Conservation (phyloP, 2,329 filamentous ascomycete genomes). For the Aspergillus thermomutatus region DNA sequence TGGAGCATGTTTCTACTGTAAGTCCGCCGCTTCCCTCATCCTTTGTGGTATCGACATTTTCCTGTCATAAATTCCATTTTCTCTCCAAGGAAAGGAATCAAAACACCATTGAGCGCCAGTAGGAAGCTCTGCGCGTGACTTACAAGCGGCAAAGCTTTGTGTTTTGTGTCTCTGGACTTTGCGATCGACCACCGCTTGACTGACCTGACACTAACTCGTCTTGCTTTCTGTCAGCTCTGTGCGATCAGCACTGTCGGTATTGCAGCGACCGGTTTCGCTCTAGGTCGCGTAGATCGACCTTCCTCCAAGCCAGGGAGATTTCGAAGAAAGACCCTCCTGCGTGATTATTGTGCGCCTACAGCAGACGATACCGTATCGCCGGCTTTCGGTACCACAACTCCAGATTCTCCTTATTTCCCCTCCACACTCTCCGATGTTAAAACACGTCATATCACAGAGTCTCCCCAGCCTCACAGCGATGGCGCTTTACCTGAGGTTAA, state of each 20-base stretch:
- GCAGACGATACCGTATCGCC: conserved; percentile 12
- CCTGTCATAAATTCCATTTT: background rate
- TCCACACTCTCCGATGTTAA: conserved; percentile 11
- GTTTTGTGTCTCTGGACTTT: background rate
- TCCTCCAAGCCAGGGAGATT: conserved; percentile 26
- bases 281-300: conserved; percentile 50
- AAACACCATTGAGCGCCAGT: background rate
- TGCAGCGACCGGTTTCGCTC: conserved; percentile 56
- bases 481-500: conserved; percentile 6
- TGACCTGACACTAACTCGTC: background rate
- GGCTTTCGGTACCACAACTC: conserved; percentile 11
- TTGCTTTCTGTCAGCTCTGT: conserved; percentile 49
- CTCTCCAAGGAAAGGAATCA: background rate
- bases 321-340: conserved; percentile 24
- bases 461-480: conserved; percentile 13
- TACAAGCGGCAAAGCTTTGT: background rate
- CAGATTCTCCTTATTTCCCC: conserved; percentile 18
- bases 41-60: conserved; percentile 1
- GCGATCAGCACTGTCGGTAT: conserved; percentile 61
- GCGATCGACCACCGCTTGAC: background rate
- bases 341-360: conserved; percentile 17
- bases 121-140: background rate
- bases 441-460: conserved; percentile 7
- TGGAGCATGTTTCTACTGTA: conserved; percentile 43
- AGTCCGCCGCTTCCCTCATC: conserved; percentile 11